Conservation (phyloP, 2,329 filamentous ascomycete species). For the Hymenoscyphus scutula region DNA sequence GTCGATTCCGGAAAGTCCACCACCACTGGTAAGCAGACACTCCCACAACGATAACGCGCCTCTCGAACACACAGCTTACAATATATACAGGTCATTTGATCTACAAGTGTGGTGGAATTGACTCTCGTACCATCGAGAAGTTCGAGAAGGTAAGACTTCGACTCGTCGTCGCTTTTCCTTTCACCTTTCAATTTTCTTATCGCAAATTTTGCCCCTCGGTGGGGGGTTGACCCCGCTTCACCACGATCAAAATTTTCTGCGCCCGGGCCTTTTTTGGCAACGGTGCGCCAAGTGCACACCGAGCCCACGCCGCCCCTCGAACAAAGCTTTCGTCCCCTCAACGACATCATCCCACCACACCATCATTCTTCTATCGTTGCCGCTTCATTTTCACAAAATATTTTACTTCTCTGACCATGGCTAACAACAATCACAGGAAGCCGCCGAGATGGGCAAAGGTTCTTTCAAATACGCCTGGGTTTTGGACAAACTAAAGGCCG, state of each 20-base stretch:
- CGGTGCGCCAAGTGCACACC: background rate
- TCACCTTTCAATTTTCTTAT: conserved; percentile 26
- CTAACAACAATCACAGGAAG: conserved; percentile 65
- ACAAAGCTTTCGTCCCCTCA: conserved; percentile 19
- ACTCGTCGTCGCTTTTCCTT: conserved; percentile 15
- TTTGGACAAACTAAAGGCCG: conserved; percentile 99
- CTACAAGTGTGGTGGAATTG: conserved; percentile 99
- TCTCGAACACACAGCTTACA: conserved; percentile 24
- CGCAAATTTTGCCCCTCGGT: conserved; percentile 35
- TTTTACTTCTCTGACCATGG: conserved; percentile 6
- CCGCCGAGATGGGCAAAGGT: conserved; percentile 98
- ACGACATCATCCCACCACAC: conserved; percentile 6
- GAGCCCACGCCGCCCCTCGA: background rate
- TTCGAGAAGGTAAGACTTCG: conserved; percentile 90
- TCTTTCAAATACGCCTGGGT: conserved; percentile 99
- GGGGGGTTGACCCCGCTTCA: conserved; percentile 26
- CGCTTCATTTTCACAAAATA: background rate
- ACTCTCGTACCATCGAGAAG: conserved; percentile 99
- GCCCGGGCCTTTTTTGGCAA: conserved; percentile 22
- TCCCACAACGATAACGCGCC: conserved; percentile 7
- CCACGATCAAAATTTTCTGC: conserved; percentile 28
- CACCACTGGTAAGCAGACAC: conserved; percentile 72
- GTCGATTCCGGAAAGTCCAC: conserved; percentile 99
- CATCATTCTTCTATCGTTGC: background rate
- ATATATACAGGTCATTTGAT: conserved; percentile 78